phyloP scores from a whole-genome alignment of 129 eudicot genomes.

The Arctium lappa region DNA sequence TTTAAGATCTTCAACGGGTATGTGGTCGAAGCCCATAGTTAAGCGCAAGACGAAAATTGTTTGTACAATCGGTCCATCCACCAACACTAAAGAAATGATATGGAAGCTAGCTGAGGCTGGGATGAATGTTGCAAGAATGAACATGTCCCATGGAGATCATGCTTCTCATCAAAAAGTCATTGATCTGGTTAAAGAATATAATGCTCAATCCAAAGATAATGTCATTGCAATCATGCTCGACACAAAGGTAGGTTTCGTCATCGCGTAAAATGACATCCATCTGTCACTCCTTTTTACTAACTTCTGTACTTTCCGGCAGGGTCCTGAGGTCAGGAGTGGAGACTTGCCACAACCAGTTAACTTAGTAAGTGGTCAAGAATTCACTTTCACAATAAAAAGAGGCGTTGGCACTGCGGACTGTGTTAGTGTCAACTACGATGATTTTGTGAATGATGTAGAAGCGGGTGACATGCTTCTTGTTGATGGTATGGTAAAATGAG shows the following conservation, averaged over 20 bases:
- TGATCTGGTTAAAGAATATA: constrained; percentile 92
- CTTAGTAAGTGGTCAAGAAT: constrained; percentile 75
- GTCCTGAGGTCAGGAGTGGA: constrained; percentile 98
- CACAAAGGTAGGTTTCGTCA: constrained; percentile 62
- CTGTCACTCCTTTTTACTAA: neutral
- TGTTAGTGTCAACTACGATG: constrained; percentile 98
- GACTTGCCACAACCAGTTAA: constrained; percentile 91
- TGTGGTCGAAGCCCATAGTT: constrained; percentile 87
- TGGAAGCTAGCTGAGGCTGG: constrained; percentile 99
- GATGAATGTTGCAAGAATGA: constrained; percentile 94
- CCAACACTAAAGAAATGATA: constrained; percentile 92
- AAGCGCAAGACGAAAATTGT: constrained; percentile 94
- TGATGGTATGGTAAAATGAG: constrained; percentile 57
- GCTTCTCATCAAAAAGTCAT: constrained; percentile 94
- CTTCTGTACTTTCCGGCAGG: constrained; percentile 41
- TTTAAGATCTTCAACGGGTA: constrained; percentile 39
- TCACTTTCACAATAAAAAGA: constrained; percentile 92
- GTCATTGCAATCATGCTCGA: constrained; percentile 99
- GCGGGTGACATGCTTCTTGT: constrained; percentile 99
- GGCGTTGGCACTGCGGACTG: constrained; percentile 91
- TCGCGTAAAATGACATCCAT: neutral
- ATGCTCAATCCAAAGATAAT: constrained; percentile 81
- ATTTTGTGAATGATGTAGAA: constrained; percentile 96
- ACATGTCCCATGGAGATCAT: constrained; percentile 99
- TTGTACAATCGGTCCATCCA: constrained; percentile 98